Percentiles rank a stretch among this genome's conserved stretches.
Evolutionary conservation across 2,329 filamentous ascomycete genomes (phyloP).

Genomic region (Teratosphaeriaceae sp.): DNA sequence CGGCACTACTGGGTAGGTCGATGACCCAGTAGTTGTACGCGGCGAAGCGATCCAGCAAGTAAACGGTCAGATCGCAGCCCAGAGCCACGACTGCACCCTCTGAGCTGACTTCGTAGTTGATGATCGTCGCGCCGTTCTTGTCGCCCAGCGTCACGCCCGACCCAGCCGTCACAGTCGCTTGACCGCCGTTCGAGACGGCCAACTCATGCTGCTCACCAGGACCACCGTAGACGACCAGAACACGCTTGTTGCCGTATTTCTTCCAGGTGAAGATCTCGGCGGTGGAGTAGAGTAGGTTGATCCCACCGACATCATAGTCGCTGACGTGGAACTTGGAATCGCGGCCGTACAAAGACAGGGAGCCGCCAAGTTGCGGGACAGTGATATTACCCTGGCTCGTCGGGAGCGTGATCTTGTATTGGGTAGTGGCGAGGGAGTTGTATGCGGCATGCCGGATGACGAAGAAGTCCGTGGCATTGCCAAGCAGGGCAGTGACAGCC

Average conservation of each 20-base stretch:
- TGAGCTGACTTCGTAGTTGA: slow-evolving; percentile 51
- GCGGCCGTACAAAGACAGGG: slow-evolving; percentile 52
- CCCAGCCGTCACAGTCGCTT: slow-evolving; percentile 36
- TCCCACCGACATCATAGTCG: slow-evolving; percentile 57
- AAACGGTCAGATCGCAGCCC: slow-evolving; percentile 45
- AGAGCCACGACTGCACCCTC: slow-evolving; percentile 48
- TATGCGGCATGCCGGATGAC: slow-evolving; percentile 59
- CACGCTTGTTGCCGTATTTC: slow-evolving; percentile 51
- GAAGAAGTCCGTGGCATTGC: slow-evolving; percentile 54
- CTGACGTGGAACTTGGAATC: slow-evolving; percentile 63
- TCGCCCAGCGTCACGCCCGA: slow-evolving; percentile 29
- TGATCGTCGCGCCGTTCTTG: slow-evolving; percentile 39
- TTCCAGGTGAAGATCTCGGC: slow-evolving; percentile 66
- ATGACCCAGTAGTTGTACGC: slow-evolving; percentile 66
- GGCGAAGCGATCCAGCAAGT: slow-evolving; percentile 56
- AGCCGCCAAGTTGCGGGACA: slow-evolving; percentile 53
- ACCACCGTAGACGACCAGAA: slow-evolving; percentile 59
- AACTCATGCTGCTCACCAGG: slow-evolving; percentile 58
- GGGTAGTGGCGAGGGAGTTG: slow-evolving; percentile 48
- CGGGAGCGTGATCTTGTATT: slow-evolving; percentile 57
- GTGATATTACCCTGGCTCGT: slow-evolving; percentile 53
- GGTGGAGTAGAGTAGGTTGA: slow-evolving; percentile 58
- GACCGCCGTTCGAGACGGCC: slow-evolving; percentile 37
- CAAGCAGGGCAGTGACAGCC: slow-evolving; percentile 56
- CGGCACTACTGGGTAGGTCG: slow-evolving; percentile 41